phyloP scores from a whole-genome alignment of 1,284 basidiomycete species.

The Waitea zeae region DNA sequence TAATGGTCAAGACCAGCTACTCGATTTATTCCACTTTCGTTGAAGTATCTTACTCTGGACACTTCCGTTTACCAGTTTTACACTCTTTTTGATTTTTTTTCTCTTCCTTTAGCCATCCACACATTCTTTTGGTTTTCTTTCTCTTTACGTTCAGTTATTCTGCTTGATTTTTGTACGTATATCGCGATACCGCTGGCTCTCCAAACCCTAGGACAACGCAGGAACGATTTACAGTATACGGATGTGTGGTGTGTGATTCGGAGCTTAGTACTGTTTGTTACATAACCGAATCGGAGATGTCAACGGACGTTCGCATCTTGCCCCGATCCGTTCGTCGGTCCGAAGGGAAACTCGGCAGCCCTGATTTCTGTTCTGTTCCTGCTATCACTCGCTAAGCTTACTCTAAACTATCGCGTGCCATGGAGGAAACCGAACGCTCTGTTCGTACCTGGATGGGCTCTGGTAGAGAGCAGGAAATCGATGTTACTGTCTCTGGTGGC shows the following conservation, averaged over 20 bases:
- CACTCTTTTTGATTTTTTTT: background rate
- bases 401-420: background rate
- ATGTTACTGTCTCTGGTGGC: constrained; percentile 46
- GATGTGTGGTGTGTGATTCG: no score
- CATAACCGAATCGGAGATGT: no score
- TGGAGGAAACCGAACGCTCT: constrained; percentile 26
- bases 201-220: no score
- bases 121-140: background rate
- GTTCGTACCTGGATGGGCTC: constrained; percentile 61
- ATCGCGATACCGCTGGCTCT: no score
- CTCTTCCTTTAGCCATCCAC: background rate
- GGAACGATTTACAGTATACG: no score
- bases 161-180: background rate
- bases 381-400: no score
- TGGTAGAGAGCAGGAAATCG: constrained; percentile 39
- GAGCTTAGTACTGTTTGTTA: no score
- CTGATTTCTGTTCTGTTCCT: no score
- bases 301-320: no score
- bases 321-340: no score
- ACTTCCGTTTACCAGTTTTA: background rate
- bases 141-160: background rate
- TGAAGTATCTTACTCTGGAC: background rate
- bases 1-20: background rate
- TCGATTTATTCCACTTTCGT: background rate
- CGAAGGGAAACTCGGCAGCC: no score